Evolutionary conservation across 23 red algal genomes (phyloP), one percentile per base, ranked within the genome.

Genomic region (Gracilaria vermiculophylla): DNA sequence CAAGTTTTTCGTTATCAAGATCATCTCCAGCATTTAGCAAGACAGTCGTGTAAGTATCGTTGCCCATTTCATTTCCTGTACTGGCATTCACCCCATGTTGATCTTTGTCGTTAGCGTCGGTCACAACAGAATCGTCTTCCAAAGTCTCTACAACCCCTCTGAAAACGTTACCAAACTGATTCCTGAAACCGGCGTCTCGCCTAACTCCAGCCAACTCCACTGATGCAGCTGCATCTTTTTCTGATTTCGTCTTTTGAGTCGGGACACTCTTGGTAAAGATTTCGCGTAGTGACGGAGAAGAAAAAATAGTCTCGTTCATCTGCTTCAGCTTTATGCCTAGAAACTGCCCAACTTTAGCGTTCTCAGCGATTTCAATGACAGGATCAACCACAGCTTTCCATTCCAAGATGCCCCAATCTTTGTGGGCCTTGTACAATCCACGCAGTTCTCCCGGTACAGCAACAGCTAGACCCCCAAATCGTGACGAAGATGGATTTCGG

Each of bases 361-460:
- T 79, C 32, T 90, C 72, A 19, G 96, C 96, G 15, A 95, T 34
- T 27, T 74, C 75, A 8, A 95, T 52, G 3, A 87, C 91, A 2
- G 77, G 83, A n/a, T 60, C 57, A 36, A 98, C 96, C 28, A 98
- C 67, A 14, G 69, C 28, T 69, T 62, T 50, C 96, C 96, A 98
- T 13, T 79, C 44, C 34, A 98, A 52, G 24, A 33, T 24, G 10
- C 96, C 96, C 61, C 85, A 90, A 1, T 77, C 45, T 14, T 52
- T 39, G 69, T 98, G 96, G 15, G 91, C 76, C 39, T 41, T 66
- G 34, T 95, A 84, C 44, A 98, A 83, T 17, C 92, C 96, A 28
- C 48, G 51, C 64, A 98, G 72, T 57, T 98, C 92, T 27, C 96
- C 96, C 11, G 96, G 96, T 33, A 98, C 90, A 23, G 77, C 96